phyloP scores from a whole-genome alignment of 2,329 filamentous ascomycete species.

The Helicocarpus griseus region DNA sequence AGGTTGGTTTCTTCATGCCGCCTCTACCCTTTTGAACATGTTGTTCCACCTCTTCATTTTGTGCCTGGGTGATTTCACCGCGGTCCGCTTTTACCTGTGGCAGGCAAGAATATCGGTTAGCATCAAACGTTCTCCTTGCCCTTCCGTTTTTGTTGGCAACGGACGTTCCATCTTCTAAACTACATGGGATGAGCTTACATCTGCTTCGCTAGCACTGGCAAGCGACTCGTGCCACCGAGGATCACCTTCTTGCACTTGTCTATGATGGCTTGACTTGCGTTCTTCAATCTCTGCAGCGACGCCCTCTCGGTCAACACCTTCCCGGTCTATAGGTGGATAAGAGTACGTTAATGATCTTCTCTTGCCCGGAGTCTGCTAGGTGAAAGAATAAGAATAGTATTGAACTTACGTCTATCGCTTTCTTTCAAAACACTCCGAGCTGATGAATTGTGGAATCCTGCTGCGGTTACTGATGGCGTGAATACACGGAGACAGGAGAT shows the following conservation, averaged over 20 bases:
- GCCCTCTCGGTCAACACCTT: constrained; percentile 31
- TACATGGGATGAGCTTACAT: too few relatives aligned
- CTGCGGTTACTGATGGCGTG: background rate
- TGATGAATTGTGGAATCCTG: constrained; percentile 21
- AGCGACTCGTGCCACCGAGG: constrained; percentile 69
- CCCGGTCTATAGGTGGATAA: too few relatives aligned
- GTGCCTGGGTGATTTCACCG: constrained; percentile 34
- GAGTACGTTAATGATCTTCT: too few relatives aligned
- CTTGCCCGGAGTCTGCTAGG: too few relatives aligned
- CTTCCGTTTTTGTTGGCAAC: too few relatives aligned
- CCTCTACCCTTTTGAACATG: constrained; percentile 13
- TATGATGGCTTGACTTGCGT: constrained; percentile 54
- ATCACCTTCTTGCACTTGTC: constrained; percentile 47
- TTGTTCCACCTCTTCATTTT: constrained; percentile 45
- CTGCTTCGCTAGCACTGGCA: constrained; percentile 69
- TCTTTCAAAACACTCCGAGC: constrained; percentile 24
- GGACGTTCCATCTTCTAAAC: too few relatives aligned
- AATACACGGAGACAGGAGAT: constrained; percentile 1
- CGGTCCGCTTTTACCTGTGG: constrained; percentile 52
- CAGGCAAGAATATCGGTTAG: constrained; percentile 3
- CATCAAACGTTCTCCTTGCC: constrained; percentile 1
- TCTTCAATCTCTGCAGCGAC: constrained; percentile 36
- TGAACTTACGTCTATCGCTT: constrained; percentile 23
- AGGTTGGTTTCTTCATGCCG: background rate
- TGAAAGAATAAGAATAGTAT: background rate